Evolutionary conservation across 305 asterid genomes (phyloP).

Genomic region (Fraxinus velutina): DNA sequence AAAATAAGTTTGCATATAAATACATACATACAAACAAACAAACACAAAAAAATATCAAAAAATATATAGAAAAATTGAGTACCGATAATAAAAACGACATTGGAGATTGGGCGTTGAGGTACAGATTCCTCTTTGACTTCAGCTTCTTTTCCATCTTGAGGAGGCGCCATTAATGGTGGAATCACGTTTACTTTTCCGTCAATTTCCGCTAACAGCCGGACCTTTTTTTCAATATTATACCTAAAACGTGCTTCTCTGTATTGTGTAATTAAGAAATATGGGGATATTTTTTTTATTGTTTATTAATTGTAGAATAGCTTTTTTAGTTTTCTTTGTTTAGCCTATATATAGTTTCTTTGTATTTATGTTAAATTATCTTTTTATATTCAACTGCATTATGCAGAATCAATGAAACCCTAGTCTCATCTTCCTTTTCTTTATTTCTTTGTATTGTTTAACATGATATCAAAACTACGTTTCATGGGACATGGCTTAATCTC

Average conservation of each 20-base stretch:
- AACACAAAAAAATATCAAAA: background rate
- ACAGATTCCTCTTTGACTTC: background rate
- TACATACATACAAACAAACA: background rate
- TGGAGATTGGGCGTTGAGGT: slow-evolving; percentile 52
- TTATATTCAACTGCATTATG: too few relatives aligned
- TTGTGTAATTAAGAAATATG: background rate
- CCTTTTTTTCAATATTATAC: background rate
- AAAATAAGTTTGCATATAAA: slow-evolving; percentile 13
- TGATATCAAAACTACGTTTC: too few relatives aligned
- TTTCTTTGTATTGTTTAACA: too few relatives aligned
- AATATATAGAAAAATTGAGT: slow-evolving; percentile 4
- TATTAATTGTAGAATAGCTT: too few relatives aligned
- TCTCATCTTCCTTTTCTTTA: too few relatives aligned
- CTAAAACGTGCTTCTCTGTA: background rate
- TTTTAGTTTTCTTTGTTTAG: too few relatives aligned
- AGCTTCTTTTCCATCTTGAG: slow-evolving; percentile 39
- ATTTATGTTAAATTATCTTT: too few relatives aligned
- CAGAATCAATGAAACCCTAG: too few relatives aligned
- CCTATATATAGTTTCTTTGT: too few relatives aligned
- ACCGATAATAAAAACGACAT: slow-evolving; percentile 75
- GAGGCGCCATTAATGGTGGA: slow-evolving; percentile 51
- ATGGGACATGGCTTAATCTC: too few relatives aligned
- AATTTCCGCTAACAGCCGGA: background rate
- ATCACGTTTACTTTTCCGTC: background rate
- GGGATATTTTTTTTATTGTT: too few relatives aligned